Evolutionary conservation across 1,284 basidiomycete genomes (phyloP), one percentile per base, ranked within the genome.

Genomic region (Austroboletus niveus): DNA sequence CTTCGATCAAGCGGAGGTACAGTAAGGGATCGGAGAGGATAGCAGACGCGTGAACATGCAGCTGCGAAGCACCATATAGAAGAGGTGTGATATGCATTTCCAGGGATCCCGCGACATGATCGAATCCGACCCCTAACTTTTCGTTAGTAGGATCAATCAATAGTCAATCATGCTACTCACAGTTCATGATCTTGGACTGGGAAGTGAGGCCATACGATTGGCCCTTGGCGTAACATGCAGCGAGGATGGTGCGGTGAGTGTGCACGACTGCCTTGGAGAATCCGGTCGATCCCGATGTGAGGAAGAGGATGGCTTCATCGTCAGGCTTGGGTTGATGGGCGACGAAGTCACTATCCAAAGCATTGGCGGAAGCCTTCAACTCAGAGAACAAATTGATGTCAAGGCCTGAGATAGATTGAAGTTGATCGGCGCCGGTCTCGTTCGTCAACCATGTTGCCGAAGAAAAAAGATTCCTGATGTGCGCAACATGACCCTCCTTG

Each of bases 41-140:
- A 8, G 57, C 66, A 12, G 67, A 65, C 17, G 62, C 55, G 9
- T 66, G 67, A 20, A 66, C 64, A 34, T 66, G 65, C 8, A 66
- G 29, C 20, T 66, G 65, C n/a, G 64, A 64, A n/a, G 66, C 56
- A 30, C 68, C 68, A 3, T 43, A 69, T 8, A 66, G 20, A 1
- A 66, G 56, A 9, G 65, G 65, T 0, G 65, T 51, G 4, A 65
- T 22, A 15, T 66, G 65, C 67, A 66, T 66, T 45, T 66, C 64
- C 2, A 66, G 52, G 6, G 69, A 71, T 14, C 69, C 69, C 7
- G 70, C 70, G n/a, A 72, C 70, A 42, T 72, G 70, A 42, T 72
- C 70, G 27, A 72, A 69, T 20, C 68, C 68, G 3, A 72, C 69
- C 71, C 68, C 66, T 65, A 38, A 29, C 36, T 22, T 15, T 1